These are phyloP conservation scores for Penicillium expansum DNA, from an alignment of 2,329 filamentous ascomycete genomes.

Conservation along the genomic window DNA sequence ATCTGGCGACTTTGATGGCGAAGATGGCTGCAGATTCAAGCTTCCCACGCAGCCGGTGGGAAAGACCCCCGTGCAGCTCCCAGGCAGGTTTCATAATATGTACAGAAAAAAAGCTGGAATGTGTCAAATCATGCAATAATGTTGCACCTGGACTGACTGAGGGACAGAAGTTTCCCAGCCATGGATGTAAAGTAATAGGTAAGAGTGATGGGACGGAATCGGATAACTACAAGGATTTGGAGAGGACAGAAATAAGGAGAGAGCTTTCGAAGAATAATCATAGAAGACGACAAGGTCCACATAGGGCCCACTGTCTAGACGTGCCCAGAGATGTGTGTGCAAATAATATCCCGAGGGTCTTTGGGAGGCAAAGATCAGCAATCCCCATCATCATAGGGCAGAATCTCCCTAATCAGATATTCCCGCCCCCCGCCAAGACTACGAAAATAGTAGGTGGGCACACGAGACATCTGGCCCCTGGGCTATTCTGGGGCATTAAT, in stretches of 20 bases:
- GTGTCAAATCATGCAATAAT: not conserved
- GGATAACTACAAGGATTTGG: not conserved
- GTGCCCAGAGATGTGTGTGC: not conserved
- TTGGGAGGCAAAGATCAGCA: not conserved
- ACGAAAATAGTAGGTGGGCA: conserved; percentile 1
- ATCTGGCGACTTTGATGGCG: conserved; percentile 8
- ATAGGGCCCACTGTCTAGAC: not conserved
- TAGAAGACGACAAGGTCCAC: not conserved
- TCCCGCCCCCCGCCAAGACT: not conserved
- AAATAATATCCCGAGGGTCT: not conserved
- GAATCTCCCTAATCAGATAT: not conserved
- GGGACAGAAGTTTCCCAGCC: not conserved
- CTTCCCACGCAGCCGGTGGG: not conserved
- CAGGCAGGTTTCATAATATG: conserved; percentile 8
- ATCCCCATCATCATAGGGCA: not conserved
- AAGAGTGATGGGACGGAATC: not conserved
- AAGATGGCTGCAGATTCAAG: conserved; percentile 1
- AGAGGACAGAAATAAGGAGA: not conserved
- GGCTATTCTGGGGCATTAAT: not conserved
- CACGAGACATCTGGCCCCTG: not conserved
- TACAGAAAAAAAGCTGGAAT: not conserved
- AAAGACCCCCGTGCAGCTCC: not conserved
- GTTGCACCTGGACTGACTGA: not conserved
- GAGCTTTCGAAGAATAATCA: not conserved
- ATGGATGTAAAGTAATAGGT: not conserved